phyloP scores from a whole-genome alignment of 1,284 basidiomycete genomes.

The Ustilago nuda region DNA sequence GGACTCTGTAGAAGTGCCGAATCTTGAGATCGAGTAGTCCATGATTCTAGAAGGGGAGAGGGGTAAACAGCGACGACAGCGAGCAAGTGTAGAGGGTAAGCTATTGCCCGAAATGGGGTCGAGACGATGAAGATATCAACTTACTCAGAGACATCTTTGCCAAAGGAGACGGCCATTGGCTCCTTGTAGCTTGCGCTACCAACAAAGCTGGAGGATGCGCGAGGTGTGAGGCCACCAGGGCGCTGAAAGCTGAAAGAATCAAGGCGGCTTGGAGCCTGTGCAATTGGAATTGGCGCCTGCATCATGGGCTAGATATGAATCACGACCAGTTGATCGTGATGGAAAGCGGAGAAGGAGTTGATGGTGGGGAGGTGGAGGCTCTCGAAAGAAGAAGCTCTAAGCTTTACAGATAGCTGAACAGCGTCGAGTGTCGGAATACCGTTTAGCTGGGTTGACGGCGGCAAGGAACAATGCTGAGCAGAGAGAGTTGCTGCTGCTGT shows the following conservation, averaged over 20 bases:
- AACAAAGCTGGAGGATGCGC: constrained; percentile 49
- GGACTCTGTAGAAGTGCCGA: constrained; percentile 64
- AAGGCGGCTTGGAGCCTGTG: constrained; percentile 33
- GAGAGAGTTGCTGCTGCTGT: not conserved
- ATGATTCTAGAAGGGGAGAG: constrained; percentile 52
- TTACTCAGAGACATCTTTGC: constrained; percentile 67
- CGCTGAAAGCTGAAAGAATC: constrained; percentile 50
- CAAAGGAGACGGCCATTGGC: constrained; percentile 65
- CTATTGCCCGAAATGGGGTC: not conserved
- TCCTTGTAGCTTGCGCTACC: constrained; percentile 63
- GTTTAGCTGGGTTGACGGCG: not conserved
- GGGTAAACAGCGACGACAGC: not conserved
- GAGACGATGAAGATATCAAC: constrained; percentile 12
- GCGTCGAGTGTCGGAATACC: not conserved
- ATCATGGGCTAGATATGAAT: constrained; percentile 32
- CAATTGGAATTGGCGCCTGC: constrained; percentile 56
- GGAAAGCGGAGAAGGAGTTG: not conserved
- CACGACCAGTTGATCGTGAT: constrained; percentile 5
- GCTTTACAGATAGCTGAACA: not conserved
- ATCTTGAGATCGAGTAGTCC: constrained; percentile 65
- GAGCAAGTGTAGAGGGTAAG: constrained; percentile 1
- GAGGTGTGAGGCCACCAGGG: constrained; percentile 47
- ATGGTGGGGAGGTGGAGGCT: constrained; percentile 5
- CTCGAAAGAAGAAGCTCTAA: constrained; percentile 1
- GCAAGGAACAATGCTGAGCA: not conserved